Evolutionary conservation across 768 basidiomycete genomes (phyloP).

Genomic region (Rhizopogon roseolus): DNA sequence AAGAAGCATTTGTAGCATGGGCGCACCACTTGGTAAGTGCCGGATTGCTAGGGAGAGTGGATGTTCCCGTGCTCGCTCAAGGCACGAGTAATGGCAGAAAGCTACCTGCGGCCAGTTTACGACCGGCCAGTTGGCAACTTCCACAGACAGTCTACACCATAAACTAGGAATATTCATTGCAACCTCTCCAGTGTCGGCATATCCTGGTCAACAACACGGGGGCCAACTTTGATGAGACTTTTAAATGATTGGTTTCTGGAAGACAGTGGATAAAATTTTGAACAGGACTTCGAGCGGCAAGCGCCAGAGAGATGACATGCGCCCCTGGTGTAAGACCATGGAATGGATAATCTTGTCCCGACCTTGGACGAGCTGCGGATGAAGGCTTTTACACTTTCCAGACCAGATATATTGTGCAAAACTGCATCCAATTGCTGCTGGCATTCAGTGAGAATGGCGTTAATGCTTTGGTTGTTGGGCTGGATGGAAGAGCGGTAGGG

Average conservation of each 20-base stretch:
- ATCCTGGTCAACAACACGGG: constrained; percentile 37
- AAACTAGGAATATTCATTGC: constrained; percentile 33
- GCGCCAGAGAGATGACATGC: constrained; percentile 26
- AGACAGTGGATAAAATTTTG: constrained; percentile 39
- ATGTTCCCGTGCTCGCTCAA: constrained; percentile 8
- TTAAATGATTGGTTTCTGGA: constrained; percentile 15
- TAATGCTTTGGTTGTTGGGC: neutral
- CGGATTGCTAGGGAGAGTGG: constrained; percentile 17
- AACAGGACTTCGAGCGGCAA: constrained; percentile 43
- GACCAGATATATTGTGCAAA: neutral
- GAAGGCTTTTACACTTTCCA: constrained; percentile 3
- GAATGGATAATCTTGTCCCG: constrained; percentile 9
- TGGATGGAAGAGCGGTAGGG: neutral
- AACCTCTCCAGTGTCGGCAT: constrained; percentile 38
- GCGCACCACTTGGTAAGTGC: constrained; percentile 4
- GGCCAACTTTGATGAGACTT: constrained; percentile 20
- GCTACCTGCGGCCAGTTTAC: constrained; percentile 5
- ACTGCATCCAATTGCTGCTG: neutral
- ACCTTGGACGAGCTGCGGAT: constrained; percentile 11
- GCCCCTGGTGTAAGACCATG: constrained; percentile 15
- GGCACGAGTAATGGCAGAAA: constrained; percentile 6
- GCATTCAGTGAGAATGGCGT: neutral
- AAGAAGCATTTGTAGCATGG: constrained; percentile 1
- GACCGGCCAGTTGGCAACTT: constrained; percentile 1
- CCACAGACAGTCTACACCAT: constrained; percentile 39